Evolutionary conservation across 768 basidiomycete genomes (phyloP).

Genomic region (Tricholoma furcatifolium): DNA sequence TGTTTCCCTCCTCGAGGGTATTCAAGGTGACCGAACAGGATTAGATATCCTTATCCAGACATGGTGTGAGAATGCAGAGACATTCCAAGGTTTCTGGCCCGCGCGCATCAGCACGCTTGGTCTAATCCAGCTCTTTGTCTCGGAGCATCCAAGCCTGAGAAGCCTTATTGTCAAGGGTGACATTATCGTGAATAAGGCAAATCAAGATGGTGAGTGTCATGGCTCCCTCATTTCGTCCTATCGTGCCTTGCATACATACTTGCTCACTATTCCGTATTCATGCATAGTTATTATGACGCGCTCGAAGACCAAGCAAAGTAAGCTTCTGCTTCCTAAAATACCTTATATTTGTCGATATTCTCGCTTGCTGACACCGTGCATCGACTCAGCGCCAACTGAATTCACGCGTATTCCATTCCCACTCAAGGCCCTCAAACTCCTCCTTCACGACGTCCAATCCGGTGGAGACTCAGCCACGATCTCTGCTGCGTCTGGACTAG

Average conservation of each 20-base stretch:
- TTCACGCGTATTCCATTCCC: conserved; percentile 88
- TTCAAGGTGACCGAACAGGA: conserved; percentile 56
- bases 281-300: conserved; percentile 91
- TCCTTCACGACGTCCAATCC: conserved; percentile 81
- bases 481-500: conserved; percentile 30
- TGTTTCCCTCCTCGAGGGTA: conserved; percentile 72
- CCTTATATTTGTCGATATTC: conserved; percentile 21
- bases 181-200: conserved; percentile 79
- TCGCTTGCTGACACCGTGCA: conserved; percentile 7
- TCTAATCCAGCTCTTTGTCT: conserved; percentile 68
- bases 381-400: conserved; percentile 72
- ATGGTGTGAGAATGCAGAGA: conserved; percentile 95
- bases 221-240: background rate
- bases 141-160: conserved; percentile 65
- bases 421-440: conserved; percentile 87
- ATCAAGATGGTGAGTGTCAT: conserved; percentile 68
- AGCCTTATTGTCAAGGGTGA: conserved; percentile 85
- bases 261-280: conserved; percentile 23
- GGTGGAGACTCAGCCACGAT: conserved; percentile 73
- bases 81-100: conserved; percentile 95
- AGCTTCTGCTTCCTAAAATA: conserved; percentile 24
- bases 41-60: conserved; percentile 88
- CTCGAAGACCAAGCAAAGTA: conserved; percentile 84
- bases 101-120: conserved; percentile 83
- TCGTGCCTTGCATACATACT: too few species aligned